A percentile compares a stretch with the other conserved stretches of the same genome.
phyloP scores from a whole-genome alignment of 768 basidiomycete species.

The Mrakia hoshinonis region DNA sequence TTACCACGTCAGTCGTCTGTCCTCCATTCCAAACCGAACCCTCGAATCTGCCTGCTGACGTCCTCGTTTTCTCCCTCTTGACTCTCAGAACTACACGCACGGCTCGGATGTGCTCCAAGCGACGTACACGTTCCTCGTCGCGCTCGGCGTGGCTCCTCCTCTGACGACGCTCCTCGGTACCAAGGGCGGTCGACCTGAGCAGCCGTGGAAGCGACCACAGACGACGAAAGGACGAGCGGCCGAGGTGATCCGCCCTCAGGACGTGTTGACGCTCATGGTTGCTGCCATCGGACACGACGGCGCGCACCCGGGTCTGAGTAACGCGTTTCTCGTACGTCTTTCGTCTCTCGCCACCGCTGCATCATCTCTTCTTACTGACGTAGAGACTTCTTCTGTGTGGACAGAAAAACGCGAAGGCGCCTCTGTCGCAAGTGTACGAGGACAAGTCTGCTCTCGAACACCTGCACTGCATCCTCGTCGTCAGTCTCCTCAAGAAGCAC shows the following conservation, averaged over 20 bases:
- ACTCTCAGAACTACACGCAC: slow-evolving; percentile 71
- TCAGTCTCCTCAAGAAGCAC: slow-evolving; percentile 69
- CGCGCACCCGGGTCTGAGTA: slow-evolving; percentile 90
- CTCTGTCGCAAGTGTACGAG: slow-evolving; percentile 78
- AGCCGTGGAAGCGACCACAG: slow-evolving; percentile 33
- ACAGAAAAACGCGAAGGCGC: slow-evolving; percentile 87
- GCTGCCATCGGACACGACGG: slow-evolving; percentile 97
- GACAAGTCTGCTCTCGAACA: slow-evolving; percentile 79
- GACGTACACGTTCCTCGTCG: slow-evolving; percentile 69
- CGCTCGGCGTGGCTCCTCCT: slow-evolving; percentile 72
- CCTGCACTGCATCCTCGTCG: slow-evolving; percentile 76
- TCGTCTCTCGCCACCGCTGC: background rate
- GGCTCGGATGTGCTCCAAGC: slow-evolving; percentile 95
- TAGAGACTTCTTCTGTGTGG: background rate
- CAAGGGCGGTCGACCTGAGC: slow-evolving; percentile 31
- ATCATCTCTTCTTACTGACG: background rate
- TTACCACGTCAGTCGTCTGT: slow-evolving; percentile 53
- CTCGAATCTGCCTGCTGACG: background rate
- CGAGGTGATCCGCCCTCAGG: slow-evolving; percentile 49
- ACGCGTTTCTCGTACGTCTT: slow-evolving; percentile 78
- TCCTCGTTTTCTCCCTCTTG: background rate
- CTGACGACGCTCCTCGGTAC: slow-evolving; percentile 50
- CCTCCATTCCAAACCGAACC: background rate
- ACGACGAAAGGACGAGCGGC: slow-evolving; percentile 22
- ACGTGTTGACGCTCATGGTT: slow-evolving; percentile 74